Base-by-base conservation (phyloP, 192 early-diverging fungal species). In the Backusella liffmaniae region DNA sequence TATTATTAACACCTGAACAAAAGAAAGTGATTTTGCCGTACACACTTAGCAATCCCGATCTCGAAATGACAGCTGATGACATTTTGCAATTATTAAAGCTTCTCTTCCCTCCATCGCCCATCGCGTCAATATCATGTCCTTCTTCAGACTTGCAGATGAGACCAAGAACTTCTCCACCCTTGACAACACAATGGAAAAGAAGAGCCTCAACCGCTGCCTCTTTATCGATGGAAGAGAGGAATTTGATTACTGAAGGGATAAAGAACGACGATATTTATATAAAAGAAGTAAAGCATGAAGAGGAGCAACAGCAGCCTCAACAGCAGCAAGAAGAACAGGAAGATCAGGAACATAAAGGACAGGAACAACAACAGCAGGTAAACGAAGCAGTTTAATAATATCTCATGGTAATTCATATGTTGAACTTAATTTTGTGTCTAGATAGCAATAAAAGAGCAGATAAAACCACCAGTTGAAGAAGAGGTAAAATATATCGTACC, bases 51-150 rank as follows among this genome's bases (percentile, higher is more conserved):
- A 83, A 81, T 68, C 79, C 82, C 35, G 84, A 85, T 56, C 71
- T 85, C 66, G 84, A 85, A 66, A 78, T 85, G 75, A 77, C 79
- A 18, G 65, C 80, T 49, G 84, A 85, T 62, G 84, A 85, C 66
- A 80, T 85, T n/a, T 29, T 84, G 5, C 69, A 80, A 29, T 67
- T 84, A 10, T 29, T 84, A n/a, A 74, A 56, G 44, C 72, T 78
- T 5, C 56, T 84, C 3, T 76, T 59, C 13, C 67, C 80, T 44
- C 70, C 80, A 18, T 49, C 74, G 1, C 76, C 73, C 49, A 49
- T 73, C 21, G 37, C 70, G 23, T 73, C 72, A 10, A 39, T 75
- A 59, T 75, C 82, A 32, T 79, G 66, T 23, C 67, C 79, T 73
- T 78, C 76, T 53, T 67, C 35, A n/a, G 21, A 32, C 5, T 39